Evolutionary conservation across 148 eudicot genomes (phyloP).

Genomic region (Rhododendron kiyosumense): DNA sequence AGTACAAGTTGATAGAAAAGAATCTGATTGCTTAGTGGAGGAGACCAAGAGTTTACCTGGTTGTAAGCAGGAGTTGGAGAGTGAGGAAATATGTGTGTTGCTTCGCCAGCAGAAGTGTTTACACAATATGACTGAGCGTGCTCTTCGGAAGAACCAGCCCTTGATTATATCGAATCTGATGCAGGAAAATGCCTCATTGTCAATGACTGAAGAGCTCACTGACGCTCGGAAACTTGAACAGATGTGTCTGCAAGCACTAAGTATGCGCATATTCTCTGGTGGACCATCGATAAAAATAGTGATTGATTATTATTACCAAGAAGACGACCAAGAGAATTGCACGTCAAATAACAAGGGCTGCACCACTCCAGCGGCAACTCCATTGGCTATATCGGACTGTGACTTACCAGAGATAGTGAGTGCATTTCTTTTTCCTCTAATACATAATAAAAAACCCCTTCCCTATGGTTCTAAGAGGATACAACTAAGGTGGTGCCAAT

Average conservation of each 20-base stretch:
- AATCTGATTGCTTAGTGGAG: constrained; percentile 30
- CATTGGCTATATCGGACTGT: constrained; percentile 37
- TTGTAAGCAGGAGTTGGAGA: constrained; percentile 33
- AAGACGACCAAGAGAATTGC: constrained; percentile 43
- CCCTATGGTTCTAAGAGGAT: background rate
- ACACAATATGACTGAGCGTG: constrained; percentile 62
- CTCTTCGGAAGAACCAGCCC: constrained; percentile 79
- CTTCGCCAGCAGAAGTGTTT: constrained; percentile 56
- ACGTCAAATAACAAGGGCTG: constrained; percentile 38
- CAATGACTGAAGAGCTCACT: constrained; percentile 40
- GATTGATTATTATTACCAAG: constrained; percentile 27
- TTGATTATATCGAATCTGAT: constrained; percentile 58
- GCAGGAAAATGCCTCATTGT: constrained; percentile 54
- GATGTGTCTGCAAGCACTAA: constrained; percentile 65
- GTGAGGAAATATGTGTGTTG: constrained; percentile 50
- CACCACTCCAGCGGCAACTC: constrained; percentile 18
- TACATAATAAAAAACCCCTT: background rate
- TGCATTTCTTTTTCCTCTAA: background rate
- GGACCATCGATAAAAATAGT: constrained; percentile 42
- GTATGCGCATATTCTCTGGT: constrained; percentile 53
- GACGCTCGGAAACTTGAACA: constrained; percentile 55
- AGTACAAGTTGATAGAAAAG: constrained; percentile 48
- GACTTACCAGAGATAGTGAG: constrained; percentile 75
- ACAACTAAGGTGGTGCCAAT: background rate
- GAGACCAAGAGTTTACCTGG: constrained; percentile 26